These are phyloP conservation scores for Xylariaceae sp. DNA, from an alignment of 2,329 filamentous ascomycete species.

Conservation along the genomic window DNA sequence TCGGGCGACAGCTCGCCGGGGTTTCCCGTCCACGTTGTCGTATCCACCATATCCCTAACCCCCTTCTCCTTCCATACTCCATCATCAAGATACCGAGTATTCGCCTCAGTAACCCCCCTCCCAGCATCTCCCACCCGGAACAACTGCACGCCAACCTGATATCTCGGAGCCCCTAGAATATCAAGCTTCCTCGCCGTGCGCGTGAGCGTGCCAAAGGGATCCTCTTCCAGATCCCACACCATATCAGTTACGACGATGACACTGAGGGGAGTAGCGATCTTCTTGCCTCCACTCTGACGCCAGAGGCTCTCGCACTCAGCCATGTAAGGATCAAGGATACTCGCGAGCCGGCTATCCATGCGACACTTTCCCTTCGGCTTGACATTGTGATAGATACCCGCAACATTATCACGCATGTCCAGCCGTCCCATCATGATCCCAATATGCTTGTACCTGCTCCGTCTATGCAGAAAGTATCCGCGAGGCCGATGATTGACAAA, in stretches of 20 bases:
- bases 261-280: conserved; percentile 54
- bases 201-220: background rate
- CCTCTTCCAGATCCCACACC: conserved; percentile 57
- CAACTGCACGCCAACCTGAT: conserved; percentile 71
- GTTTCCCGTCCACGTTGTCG: conserved; percentile 52
- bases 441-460: conserved; percentile 26
- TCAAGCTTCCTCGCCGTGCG: conserved; percentile 60
- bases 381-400: conserved; percentile 27
- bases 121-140: conserved; percentile 65
- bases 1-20: conserved; percentile 48
- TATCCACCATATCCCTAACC: conserved; percentile 68
- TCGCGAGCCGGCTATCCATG: conserved; percentile 18
- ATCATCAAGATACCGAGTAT: conserved; percentile 52
- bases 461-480: conserved; percentile 7
- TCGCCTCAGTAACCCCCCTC: conserved; percentile 47
- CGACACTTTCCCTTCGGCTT: conserved; percentile 21
- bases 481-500: conserved; percentile 56
- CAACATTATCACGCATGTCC: conserved; percentile 27
- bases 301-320: conserved; percentile 7
- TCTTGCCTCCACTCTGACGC: conserved; percentile 1
- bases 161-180: conserved; percentile 52
- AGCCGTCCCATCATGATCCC: conserved; percentile 17
- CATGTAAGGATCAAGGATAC: conserved; percentile 24
- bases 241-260: conserved; percentile 72
- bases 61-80: conserved; percentile 44